A percentile compares a stretch with the other conserved stretches of the same genome.
These are phyloP conservation scores for Hypoxylon cercidicola DNA, from an alignment of 495 filamentous ascomycete species.

Conservation along the genomic window DNA sequence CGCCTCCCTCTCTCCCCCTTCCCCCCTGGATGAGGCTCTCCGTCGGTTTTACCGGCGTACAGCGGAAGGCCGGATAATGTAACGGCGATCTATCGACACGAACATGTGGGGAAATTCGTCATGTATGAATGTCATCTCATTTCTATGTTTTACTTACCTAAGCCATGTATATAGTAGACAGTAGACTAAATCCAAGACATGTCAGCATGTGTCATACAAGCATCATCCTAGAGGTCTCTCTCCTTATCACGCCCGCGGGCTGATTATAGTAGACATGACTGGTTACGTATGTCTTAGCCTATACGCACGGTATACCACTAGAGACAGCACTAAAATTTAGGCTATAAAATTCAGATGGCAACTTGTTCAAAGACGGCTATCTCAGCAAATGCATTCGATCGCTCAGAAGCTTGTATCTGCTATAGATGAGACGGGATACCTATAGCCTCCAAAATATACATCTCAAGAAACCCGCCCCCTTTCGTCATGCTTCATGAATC, in stretches of 20 bases:
- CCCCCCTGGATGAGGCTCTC: not conserved
- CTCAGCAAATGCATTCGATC: constrained; percentile 25
- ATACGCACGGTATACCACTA: not conserved
- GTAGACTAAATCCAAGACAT: constrained; percentile 1
- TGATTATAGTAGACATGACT: not conserved
- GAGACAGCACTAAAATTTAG: not conserved
- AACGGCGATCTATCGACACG: constrained; percentile 8
- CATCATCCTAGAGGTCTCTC: constrained; percentile 13
- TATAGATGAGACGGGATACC: constrained; percentile 12
- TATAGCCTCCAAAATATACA: constrained; percentile 32
- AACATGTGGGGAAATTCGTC: constrained; percentile 25
- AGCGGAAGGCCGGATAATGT: not conserved
- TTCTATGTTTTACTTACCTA: not conserved
- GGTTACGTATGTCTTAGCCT: constrained; percentile 13
- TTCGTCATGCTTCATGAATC: constrained; percentile 42
- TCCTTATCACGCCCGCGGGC: not conserved
- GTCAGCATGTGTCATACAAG: constrained; percentile 17
- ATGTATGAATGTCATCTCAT: constrained; percentile 4
- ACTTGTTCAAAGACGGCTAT: not conserved
- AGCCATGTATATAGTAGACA: too few relatives aligned
- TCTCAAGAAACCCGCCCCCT: constrained; percentile 12
- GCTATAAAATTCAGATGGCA: too few relatives aligned
- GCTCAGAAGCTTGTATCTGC: constrained; percentile 11
- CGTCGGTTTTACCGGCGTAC: not conserved
- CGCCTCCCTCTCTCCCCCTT: not conserved